Conservation (phyloP, 1,284 basidiomycete genomes). For the Cystobasidium sp. region DNA sequence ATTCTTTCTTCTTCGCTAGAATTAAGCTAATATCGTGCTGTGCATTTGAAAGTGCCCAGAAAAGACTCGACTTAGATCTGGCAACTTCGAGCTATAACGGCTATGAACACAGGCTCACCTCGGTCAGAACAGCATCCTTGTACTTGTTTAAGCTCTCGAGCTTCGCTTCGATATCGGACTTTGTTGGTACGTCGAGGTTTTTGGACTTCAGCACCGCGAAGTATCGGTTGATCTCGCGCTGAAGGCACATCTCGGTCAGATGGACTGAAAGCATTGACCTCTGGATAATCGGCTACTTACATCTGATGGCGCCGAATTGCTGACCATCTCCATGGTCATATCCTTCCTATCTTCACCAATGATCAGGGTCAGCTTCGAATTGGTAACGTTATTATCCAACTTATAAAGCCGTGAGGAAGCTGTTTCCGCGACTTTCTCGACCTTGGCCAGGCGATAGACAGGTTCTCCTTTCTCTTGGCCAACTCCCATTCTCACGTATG, state of each 20-base stretch:
- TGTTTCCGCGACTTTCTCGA: constrained; percentile 23
- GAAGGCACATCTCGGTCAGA: constrained; percentile 16
- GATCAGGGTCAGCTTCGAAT: constrained; percentile 31
- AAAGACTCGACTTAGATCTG: background rate
- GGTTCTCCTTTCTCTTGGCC: constrained; percentile 34
- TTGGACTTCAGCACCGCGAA: background rate
- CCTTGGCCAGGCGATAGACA: constrained; percentile 33
- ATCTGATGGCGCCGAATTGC: constrained; percentile 28
- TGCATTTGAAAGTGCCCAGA: background rate
- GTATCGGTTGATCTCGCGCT: constrained; percentile 39
- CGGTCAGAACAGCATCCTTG: constrained; percentile 33
- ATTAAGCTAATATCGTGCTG: constrained; percentile 35
- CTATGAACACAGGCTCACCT: constrained; percentile 13
- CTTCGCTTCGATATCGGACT: constrained; percentile 4
- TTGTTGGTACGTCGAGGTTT: constrained; percentile 23
- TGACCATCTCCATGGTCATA: constrained; percentile 36
- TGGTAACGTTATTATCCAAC: constrained; percentile 34
- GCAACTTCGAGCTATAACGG: background rate
- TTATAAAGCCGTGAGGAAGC: constrained; percentile 3
- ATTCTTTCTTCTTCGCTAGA: constrained; percentile 30
- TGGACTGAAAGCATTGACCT: background rate
- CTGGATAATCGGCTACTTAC: background rate
- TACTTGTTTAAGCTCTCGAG: constrained; percentile 19
- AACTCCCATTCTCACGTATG: constrained; percentile 36
- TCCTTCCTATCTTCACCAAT: constrained; percentile 37